Percentiles rank a stretch among this genome's conserved stretches.
phyloP scores from a whole-genome alignment of 306 rosid species.

The Medicago lupulina region DNA sequence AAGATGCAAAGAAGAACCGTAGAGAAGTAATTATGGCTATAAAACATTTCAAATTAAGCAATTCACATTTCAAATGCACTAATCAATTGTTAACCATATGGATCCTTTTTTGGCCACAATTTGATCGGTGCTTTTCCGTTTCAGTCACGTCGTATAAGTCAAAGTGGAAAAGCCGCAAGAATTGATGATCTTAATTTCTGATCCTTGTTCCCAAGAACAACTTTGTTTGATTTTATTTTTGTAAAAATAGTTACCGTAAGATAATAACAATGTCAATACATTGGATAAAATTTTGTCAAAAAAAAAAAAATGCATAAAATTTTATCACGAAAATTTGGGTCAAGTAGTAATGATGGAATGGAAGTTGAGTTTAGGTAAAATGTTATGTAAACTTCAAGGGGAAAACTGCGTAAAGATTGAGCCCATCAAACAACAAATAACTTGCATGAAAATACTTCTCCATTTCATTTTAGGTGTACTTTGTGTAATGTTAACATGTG shows the following conservation, averaged over 20 bases:
- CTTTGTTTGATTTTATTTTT: not conserved
- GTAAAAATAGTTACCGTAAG: not conserved
- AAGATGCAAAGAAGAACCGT: constrained; percentile 20
- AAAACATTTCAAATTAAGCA: not conserved
- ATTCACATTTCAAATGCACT: not conserved
- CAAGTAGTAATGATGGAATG: not conserved
- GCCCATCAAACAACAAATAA: no score
- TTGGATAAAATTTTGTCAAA: not conserved
- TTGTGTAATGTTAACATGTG: no score
- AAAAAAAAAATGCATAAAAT: not conserved
- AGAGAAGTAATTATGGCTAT: constrained; percentile 1
- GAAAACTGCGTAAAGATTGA: not conserved
- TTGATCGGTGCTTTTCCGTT: constrained; percentile 38
- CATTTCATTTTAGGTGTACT: no score
- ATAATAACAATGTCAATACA: not conserved
- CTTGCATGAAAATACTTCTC: no score
- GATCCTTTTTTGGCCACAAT: constrained; percentile 4
- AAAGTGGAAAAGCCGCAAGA: not conserved
- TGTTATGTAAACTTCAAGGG: not conserved
- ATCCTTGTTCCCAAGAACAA: not conserved
- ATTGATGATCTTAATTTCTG: not conserved
- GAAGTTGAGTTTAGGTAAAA: not conserved
- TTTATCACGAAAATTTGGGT: not conserved
- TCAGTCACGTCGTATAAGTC: constrained; percentile 32
- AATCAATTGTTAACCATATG: constrained; percentile 3